These are phyloP conservation scores for Desmodesmus armatus DNA, from an alignment of 139 green algal species.

Conservation along the genomic window DNA sequence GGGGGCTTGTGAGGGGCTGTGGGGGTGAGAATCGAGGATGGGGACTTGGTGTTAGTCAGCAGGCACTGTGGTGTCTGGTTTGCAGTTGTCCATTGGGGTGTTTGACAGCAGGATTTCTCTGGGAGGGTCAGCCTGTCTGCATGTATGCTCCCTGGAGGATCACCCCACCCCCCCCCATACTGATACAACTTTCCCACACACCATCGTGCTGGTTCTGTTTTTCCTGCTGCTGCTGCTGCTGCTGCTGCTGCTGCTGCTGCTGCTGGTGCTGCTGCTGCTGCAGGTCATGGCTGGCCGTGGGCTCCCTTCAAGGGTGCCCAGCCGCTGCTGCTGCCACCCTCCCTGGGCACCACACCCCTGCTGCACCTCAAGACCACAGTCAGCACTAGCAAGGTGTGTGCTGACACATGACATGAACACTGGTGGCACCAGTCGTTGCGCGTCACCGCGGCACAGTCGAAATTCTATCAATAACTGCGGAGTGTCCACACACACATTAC, in stretches of 20 bases:
- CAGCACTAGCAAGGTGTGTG: neutral
- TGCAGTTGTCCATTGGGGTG: too few species aligned
- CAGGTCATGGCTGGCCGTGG: slow-evolving; percentile 4
- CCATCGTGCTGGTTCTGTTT: too few species aligned
- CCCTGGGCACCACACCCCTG: neutral
- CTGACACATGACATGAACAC: neutral
- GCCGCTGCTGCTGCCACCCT: neutral
- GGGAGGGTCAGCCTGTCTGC: too few species aligned
- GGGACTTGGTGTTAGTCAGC: neutral
- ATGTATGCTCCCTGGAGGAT: too few species aligned
- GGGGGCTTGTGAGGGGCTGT: too few species aligned
- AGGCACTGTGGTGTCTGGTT: neutral
- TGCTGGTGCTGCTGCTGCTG: slow-evolving; percentile 6
- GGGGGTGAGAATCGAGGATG: neutral
- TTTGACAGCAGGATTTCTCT: too few species aligned
- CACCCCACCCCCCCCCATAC: too few species aligned
- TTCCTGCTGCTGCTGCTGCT: neutral
- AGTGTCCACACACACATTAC: too few species aligned
- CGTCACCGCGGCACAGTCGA: too few species aligned
- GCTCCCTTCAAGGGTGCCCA: neutral
- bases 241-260: neutral
- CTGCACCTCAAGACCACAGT: neutral
- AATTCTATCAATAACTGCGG: too few species aligned
- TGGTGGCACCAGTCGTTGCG: too few species aligned
- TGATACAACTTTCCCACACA: too few species aligned